Percentiles rank a stretch among this genome's conserved stretches.
These are phyloP conservation scores for Leccinum imitatum DNA, from an alignment of 768 basidiomycete species.

Conservation along the genomic window DNA sequence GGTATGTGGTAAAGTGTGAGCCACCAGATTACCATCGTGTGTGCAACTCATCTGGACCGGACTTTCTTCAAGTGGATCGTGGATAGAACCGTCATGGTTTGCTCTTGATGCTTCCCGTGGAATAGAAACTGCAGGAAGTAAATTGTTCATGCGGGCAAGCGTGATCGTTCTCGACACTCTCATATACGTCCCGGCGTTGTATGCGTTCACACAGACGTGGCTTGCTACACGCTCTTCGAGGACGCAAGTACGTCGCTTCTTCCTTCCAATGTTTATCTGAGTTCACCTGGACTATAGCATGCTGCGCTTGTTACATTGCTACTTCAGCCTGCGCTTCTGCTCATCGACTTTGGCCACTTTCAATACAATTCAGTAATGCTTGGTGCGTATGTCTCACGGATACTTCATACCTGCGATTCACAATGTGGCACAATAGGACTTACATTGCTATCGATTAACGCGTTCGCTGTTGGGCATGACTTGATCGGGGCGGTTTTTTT, in stretches of 20 bases:
- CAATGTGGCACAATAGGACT: conserved; percentile 46
- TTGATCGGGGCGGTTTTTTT: conserved; percentile 76
- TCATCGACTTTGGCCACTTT: conserved; percentile 93
- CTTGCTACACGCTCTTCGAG: conserved; percentile 68
- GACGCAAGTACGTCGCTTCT: conserved; percentile 58
- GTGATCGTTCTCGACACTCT: conserved; percentile 69
- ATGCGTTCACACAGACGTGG: conserved; percentile 66
- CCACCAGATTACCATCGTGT: conserved; percentile 19
- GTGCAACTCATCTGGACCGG: conserved; percentile 4
- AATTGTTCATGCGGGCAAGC: conserved; percentile 77
- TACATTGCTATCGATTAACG: conserved; percentile 65
- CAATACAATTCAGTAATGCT: conserved; percentile 97
- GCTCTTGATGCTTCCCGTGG: conserved; percentile 68
- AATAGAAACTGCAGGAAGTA: conserved; percentile 62
- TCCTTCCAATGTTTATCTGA: background rate
- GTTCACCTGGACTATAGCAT: conserved; percentile 29
- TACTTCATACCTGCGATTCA: background rate
- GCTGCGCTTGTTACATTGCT: conserved; percentile 68
- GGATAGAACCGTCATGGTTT: conserved; percentile 64
- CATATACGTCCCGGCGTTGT: conserved; percentile 72
- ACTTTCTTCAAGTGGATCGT: conserved; percentile 42
- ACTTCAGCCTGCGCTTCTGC: conserved; percentile 78
- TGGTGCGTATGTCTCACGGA: conserved; percentile 46
- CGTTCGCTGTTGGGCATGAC: conserved; percentile 69
- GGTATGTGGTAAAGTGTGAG: conserved; percentile 76